Evolutionary conservation across 1,139 yeast species (phyloP), one percentile per base, ranked within the genome.

Genomic region (Protomyces inouyei): DNA sequence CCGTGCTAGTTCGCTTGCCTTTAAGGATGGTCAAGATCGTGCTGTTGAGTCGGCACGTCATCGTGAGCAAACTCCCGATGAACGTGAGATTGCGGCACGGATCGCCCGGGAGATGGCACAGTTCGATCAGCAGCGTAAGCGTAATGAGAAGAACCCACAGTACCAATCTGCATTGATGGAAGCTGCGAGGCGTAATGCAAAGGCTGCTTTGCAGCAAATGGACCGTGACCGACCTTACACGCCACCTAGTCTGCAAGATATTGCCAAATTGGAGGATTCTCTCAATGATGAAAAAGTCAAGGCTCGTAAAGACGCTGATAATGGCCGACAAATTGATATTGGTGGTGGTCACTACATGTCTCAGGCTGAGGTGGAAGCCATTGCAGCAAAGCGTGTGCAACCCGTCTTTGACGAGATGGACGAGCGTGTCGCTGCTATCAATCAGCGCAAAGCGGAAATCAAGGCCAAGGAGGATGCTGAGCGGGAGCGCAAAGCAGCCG

Each of bases 301-400:
- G 52, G 56, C 52, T 14, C 53, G 63, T 5, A 37, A 51, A 21
- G 57, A 28, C 21, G 40, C 40, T 3, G 25, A 37, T 5, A 48
- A 32, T 23, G 53, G 57, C 8, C 57, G 57, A 10, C 56, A 25
- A 36, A 59, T 60, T n/a, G 64, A 60, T 25, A 37, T 60, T 32
- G 64, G 64, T 37, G 57, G 57, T 18, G 64, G 64, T 8, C 57
- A 60, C 25, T 54, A 23, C 51, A 60, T 60, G 64, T 54, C 64
- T 12, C 64, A 54, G 18, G 59, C 55, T 48, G 64, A 60, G 40
- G 54, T 60, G 16, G 64, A 60, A 40, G 64, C 64, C 4, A 54
- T 60, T 8, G 64, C 64, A 5, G 64, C 64, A 5, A 32, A 52
- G 32, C 48, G 64, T 12, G 48, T 60, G 25, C 59, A 54, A 25